phyloP scores from a whole-genome alignment of 805 yeast species.

The Schwanniomyces pseudopolymorphus region DNA sequence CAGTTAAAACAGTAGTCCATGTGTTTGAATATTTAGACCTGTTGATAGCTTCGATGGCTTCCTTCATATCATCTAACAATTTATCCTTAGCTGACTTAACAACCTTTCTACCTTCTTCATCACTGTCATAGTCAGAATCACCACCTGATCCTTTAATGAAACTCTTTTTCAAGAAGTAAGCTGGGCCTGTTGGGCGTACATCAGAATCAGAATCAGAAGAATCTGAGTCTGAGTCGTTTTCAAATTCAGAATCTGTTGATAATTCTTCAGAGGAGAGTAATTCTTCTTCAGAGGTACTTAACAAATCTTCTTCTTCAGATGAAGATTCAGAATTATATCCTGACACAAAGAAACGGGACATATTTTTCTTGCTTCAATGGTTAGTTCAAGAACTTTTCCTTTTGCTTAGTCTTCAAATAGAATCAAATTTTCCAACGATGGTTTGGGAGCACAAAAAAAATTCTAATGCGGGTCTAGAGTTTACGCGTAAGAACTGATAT shows the following conservation, averaged over 20 bases:
- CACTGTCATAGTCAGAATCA: constrained; percentile 47
- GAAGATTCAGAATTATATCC: constrained; percentile 59
- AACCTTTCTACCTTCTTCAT: constrained; percentile 75
- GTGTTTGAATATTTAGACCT: constrained; percentile 67
- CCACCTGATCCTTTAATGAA: constrained; percentile 42
- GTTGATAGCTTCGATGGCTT: constrained; percentile 64
- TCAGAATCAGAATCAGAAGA: constrained; percentile 37
- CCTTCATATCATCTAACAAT: constrained; percentile 81
- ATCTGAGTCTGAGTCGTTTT: constrained; percentile 36
- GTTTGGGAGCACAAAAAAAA: constrained; percentile 14
- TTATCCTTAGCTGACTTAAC: constrained; percentile 94
- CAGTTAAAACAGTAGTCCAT: constrained; percentile 74
- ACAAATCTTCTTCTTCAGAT: constrained; percentile 50
- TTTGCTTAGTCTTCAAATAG: constrained; percentile 2
- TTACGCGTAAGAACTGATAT: constrained; percentile 10
- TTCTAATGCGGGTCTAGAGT: constrained; percentile 8
- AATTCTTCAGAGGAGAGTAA: constrained; percentile 44
- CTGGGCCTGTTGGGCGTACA: constrained; percentile 46
- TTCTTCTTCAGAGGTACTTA: constrained; percentile 61
- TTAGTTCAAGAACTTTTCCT: constrained; percentile 3
- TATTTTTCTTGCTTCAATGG: constrained; percentile 23
- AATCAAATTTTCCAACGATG: constrained; percentile 28
- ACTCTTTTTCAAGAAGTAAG: constrained; percentile 54
- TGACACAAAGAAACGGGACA: constrained; percentile 89
- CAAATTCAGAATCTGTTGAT: constrained; percentile 50